Conservation (phyloP, 2,329 filamentous ascomycete genomes). For the Exophiala aquamarina region DNA sequence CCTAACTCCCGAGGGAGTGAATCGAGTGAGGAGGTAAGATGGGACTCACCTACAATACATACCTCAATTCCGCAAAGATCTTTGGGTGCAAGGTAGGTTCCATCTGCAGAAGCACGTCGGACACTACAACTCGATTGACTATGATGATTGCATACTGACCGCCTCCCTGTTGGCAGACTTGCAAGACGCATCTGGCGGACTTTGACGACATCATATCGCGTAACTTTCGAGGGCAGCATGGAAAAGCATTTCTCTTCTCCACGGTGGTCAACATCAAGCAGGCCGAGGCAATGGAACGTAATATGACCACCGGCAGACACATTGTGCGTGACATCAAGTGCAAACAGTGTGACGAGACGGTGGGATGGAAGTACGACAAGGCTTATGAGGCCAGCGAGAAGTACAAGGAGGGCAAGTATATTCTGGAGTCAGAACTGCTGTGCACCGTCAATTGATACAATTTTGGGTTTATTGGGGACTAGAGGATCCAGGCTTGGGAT, state of each 20-base stretch:
- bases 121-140: background rate
- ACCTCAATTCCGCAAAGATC: slow-evolving; percentile 81
- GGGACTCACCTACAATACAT: slow-evolving; percentile 90
- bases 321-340: slow-evolving; percentile 92
- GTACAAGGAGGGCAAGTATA: slow-evolving; percentile 99
- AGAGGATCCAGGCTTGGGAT: too few relatives aligned
- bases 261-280: slow-evolving; percentile 85
- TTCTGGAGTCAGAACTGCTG: slow-evolving; percentile 53
- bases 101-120: background rate
- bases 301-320: slow-evolving; percentile 96
- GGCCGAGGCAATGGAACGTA: slow-evolving; percentile 83
- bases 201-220: slow-evolving; percentile 95
- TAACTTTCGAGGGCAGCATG: slow-evolving; percentile 98
- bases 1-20: too few relatives aligned
- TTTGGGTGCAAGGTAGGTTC: slow-evolving; percentile 72
- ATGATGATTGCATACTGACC: background rate
- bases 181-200: slow-evolving; percentile 93
- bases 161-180: slow-evolving; percentile 50
- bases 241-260: slow-evolving; percentile 96
- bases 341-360: slow-evolving; percentile 84
- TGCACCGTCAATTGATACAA: slow-evolving; percentile 26
- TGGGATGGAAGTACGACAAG: slow-evolving; percentile 99
- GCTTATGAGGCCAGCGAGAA: slow-evolving; percentile 90
- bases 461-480: too few relatives aligned
- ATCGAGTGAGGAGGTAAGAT: slow-evolving; percentile 47